Conservation (phyloP, 441 rosid genomes). For the Sinapis alba region DNA sequence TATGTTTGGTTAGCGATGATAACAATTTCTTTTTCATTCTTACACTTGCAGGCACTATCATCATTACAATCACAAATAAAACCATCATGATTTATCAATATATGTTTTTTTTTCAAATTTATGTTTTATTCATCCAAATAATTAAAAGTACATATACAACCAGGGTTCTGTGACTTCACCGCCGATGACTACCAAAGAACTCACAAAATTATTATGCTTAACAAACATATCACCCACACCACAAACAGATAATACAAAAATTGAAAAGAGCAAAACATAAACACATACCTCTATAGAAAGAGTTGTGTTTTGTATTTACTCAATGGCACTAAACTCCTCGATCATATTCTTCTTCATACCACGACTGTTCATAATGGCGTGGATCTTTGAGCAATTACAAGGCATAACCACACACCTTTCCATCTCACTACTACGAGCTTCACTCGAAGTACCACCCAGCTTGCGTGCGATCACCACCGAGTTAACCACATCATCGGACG, state of each 20-base stretch:
- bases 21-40: not conserved
- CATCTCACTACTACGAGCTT: not conserved
- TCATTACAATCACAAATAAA: not conserved
- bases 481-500: slow-evolving; percentile 74
- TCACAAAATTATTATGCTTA: slow-evolving; percentile 5
- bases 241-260: not conserved
- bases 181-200: slow-evolving; percentile 4
- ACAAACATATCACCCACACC: not conserved
- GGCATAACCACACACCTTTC: slow-evolving; percentile 32
- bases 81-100: not conserved
- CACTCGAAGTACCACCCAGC: slow-evolving; percentile 26
- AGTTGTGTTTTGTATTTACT: slow-evolving; percentile 9
- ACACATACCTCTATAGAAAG: slow-evolving; percentile 3
- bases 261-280: slow-evolving; percentile 3
- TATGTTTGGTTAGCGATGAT: not conserved
- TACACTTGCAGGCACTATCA: not conserved
- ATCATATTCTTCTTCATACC: slow-evolving; percentile 53
- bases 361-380: slow-evolving; percentile 46
- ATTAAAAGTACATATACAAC: not conserved
- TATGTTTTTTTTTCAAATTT: not conserved
- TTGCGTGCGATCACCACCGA: slow-evolving; percentile 73
- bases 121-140: slow-evolving; percentile 10
- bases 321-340: slow-evolving; percentile 48
- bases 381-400: slow-evolving; percentile 42
- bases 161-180: slow-evolving; percentile 1